Percentiles rank a stretch among this genome's conserved stretches.
Evolutionary conservation across 164 flowering plant species (phyloP).

Genomic region (Chloranthus sessilifolius): DNA sequence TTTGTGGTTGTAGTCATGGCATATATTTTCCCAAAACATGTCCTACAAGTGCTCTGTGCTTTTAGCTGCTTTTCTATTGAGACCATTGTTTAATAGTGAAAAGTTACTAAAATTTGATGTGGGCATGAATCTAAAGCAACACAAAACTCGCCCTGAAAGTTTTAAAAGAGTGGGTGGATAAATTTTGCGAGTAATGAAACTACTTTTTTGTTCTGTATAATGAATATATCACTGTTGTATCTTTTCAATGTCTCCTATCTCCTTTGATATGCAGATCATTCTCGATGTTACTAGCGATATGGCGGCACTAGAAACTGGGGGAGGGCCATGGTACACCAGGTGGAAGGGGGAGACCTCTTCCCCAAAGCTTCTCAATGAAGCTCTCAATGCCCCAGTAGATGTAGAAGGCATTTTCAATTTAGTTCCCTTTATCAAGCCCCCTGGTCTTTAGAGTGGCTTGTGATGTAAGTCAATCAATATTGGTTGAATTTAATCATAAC

Average conservation of each 20-base stretch:
- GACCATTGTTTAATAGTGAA: too few relatives aligned
- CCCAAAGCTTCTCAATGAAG: conserved; percentile 51
- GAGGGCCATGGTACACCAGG: conserved; percentile 93
- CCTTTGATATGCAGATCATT: conserved; percentile 45
- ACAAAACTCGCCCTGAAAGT: too few relatives aligned
- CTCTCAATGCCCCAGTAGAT: conserved; percentile 61
- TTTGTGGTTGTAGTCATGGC: too few relatives aligned
- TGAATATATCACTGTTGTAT: neutral
- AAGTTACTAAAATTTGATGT: too few relatives aligned
- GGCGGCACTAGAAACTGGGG: conserved; percentile 93
- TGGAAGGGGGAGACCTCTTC: conserved; percentile 76
- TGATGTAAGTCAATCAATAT: too few relatives aligned
- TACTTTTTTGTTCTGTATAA: neutral
- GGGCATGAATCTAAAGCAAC: too few relatives aligned
- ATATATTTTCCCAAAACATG: too few relatives aligned
- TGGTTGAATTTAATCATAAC: too few relatives aligned
- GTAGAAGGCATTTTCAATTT: conserved; percentile 47
- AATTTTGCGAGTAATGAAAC: neutral
- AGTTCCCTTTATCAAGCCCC: conserved; percentile 72
- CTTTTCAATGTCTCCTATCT: too few relatives aligned
- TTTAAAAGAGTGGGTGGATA: too few relatives aligned
- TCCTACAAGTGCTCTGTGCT: too few relatives aligned
- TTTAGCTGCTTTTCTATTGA: too few relatives aligned
- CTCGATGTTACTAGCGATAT: conserved; percentile 85
- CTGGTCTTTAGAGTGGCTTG: conserved; percentile 84